Base-by-base conservation (phyloP, 257 asterid genomes). In the Echites panduratus region DNA sequence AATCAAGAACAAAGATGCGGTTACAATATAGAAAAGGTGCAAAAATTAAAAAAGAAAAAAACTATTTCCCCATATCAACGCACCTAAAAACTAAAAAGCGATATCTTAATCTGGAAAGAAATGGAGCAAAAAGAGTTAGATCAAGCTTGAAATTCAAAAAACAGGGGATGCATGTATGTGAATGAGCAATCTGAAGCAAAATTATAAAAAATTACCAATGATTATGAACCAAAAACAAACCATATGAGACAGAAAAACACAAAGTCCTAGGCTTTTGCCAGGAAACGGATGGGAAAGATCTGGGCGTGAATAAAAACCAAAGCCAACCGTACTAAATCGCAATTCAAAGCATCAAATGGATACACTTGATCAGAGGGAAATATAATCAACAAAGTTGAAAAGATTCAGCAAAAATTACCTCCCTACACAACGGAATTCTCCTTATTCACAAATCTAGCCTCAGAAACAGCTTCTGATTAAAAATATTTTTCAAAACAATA, bases 381-480 rank as follows among this genome's bases (percentile, higher is more conserved):
- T 45, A 32, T 7, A 17, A 47, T 11, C 22, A 16, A 59, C 53
- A 24, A n/a, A n/a, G 38, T 16, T 11, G n/a, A 22, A 48, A 32
- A 47, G 13, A 65, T 66, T 41, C 52, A 68, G 53, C 54, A 75
- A 66, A 68, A 7, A 5, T 11, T 47, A 45, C 38, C 22, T 59
- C 38, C 20, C 5, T 9, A 45, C 26, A 20, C 26, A 56, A 44
- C 38, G 26, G 10, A 14, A 44, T 67, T 44, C 59, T 14, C 73
- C 40, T 67, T 19, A 45, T 32, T 48, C 47, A 24, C 50, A 75
- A 68, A 68, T 75, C 61, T 67, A 68, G 44, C 70, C 41, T 48
- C 20, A 40, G n/a, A 29, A 76, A 58, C 38, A 47, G 50, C 48
- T 7, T 20, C 24, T 67, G 14, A 26, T 8, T 38, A 26, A 62